A percentile compares a stretch with the other conserved stretches of the same genome.
Conservation (phyloP, 345 rosid species). For the Zanthoxylum bungeanum region DNA sequence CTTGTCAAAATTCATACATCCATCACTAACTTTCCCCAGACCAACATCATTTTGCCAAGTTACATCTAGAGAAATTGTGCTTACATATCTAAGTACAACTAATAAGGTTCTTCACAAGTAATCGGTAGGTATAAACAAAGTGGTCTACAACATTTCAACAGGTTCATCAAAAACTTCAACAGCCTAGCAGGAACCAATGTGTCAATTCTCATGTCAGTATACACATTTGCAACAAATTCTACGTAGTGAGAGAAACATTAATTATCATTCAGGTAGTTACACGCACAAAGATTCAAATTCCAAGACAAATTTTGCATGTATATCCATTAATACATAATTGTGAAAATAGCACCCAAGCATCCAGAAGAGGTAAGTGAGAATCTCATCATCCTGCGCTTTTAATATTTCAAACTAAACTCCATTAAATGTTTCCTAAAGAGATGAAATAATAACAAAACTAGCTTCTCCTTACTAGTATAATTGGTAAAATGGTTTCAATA, state of each 20-base stretch:
- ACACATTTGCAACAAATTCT: not conserved
- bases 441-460: not conserved
- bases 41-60: not conserved
- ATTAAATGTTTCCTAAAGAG: not conserved
- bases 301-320: not conserved
- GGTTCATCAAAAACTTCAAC: not conserved
- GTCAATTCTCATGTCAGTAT: not conserved
- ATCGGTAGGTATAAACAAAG: not conserved
- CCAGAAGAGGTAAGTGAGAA: not conserved
- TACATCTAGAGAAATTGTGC: not conserved
- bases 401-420: not conserved
- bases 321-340: not conserved
- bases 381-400: not conserved
- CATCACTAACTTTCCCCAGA: not conserved
- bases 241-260: not conserved
- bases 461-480: not conserved
- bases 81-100: not conserved
- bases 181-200: not conserved
- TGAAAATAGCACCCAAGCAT: not conserved
- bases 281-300: not conserved
- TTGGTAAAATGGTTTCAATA: conserved; percentile 16
- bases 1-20: not conserved
- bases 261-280: not conserved
- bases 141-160: not conserved
- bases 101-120: not conserved